These are phyloP conservation scores for Linnemannia zychae DNA, from an alignment of 192 early-diverging fungal genomes.

Conservation along the genomic window DNA sequence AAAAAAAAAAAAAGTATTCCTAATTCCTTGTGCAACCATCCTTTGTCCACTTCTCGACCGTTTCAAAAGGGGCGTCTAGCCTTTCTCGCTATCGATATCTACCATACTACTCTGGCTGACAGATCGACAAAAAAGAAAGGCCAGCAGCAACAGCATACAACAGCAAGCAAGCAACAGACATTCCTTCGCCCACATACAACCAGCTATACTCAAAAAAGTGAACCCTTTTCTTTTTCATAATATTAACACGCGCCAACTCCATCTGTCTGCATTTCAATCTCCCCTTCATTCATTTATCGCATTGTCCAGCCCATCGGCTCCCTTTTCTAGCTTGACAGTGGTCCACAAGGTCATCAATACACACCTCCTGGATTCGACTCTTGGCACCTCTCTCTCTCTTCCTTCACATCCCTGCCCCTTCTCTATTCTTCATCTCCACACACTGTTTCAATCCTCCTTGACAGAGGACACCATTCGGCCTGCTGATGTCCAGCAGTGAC, in stretches of 20 bases:
- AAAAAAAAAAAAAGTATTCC: background rate
- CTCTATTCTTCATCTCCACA: background rate
- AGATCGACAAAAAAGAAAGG: background rate
- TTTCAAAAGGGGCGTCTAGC: background rate
- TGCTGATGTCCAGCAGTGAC: slow-evolving; percentile 38
- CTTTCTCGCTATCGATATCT: background rate
- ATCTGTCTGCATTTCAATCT: background rate
- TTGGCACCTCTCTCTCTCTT: background rate
- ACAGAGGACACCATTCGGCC: background rate
- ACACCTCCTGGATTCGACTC: background rate
- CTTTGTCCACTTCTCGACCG: slow-evolving; percentile 1
- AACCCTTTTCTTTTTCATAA: background rate
- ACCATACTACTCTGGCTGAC: background rate
- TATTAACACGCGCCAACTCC: background rate
- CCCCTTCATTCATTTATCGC: background rate
- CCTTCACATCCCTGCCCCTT: background rate
- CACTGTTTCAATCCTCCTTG: background rate
- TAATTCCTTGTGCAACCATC: background rate
- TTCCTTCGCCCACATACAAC: background rate
- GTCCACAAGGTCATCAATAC: background rate
- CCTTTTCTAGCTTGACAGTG: background rate
- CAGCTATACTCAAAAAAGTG: background rate
- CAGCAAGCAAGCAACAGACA: background rate
- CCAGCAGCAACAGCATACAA: background rate
- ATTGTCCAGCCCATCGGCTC: background rate